These are phyloP conservation scores for Tricholoma sp. DNA, from an alignment of 768 basidiomycete species.

Conservation along the genomic window DNA sequence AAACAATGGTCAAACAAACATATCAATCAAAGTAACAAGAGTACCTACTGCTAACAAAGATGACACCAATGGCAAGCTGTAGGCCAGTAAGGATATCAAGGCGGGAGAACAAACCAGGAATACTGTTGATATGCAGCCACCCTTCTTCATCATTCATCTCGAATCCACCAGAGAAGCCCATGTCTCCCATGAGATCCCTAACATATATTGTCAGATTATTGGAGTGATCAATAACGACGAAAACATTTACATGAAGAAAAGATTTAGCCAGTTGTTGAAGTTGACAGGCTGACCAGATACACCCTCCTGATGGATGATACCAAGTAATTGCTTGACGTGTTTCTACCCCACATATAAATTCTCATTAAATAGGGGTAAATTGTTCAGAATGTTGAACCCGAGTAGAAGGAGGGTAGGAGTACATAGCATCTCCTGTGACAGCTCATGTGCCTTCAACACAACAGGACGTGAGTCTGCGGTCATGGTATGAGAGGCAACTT, in stretches of 20 bases:
- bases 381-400: neutral
- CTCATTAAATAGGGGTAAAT: no score
- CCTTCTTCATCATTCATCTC: neutral
- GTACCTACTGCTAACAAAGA: neutral
- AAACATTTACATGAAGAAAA: neutral
- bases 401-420: neutral
- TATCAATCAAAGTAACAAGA: neutral
- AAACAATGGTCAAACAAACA: neutral
- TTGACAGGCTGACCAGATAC: neutral
- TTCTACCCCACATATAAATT: neutral
- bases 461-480: neutral
- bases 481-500: neutral
- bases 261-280: neutral
- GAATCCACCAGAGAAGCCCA: neutral
- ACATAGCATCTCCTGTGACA: constrained; percentile 1
- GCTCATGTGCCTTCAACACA: neutral
- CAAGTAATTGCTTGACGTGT: neutral
- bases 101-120: neutral
- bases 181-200: neutral
- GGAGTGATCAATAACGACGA: neutral
- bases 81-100: neutral
- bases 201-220: neutral
- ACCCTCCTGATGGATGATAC: neutral
- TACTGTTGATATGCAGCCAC: neutral
- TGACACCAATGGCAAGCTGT: neutral